Conservation (phyloP, 208 protist genomes). For the Ichthyophonus hoferi region DNA sequence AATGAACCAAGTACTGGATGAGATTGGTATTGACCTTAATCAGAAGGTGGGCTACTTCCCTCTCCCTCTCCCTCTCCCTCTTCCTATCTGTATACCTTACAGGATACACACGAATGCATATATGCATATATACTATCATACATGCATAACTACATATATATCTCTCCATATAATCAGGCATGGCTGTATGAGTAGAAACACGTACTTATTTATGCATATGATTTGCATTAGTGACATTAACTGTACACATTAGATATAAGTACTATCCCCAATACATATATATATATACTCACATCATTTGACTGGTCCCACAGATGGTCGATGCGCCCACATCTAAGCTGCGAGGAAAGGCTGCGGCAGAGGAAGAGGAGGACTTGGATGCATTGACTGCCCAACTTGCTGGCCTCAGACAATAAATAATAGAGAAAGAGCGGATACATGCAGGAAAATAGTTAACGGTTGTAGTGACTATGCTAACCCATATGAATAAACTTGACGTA, state of each 20-base stretch:
- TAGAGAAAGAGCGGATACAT: no score
- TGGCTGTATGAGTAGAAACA: no score
- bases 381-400: background rate
- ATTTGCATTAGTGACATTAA: no score
- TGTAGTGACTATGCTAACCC: no score
- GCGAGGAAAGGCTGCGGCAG: background rate
- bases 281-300: background rate
- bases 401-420: background rate
- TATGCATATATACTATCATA: background rate
- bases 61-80: background rate
- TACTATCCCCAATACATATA: no score
- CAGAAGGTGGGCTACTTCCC: constrained; percentile 32
- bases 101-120: background rate
- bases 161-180: background rate
- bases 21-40: constrained; percentile 65
- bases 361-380: background rate
- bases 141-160: constrained; percentile 3
- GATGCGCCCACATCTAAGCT: background rate
- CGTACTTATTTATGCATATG: no score
- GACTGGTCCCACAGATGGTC: background rate
- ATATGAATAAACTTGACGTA: no score
- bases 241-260: no score
- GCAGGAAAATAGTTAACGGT: no score
- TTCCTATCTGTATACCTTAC: background rate
- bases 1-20: constrained; percentile 68